Base-by-base conservation (phyloP, 345 rosid genomes). In the Brassica juncea region DNA sequence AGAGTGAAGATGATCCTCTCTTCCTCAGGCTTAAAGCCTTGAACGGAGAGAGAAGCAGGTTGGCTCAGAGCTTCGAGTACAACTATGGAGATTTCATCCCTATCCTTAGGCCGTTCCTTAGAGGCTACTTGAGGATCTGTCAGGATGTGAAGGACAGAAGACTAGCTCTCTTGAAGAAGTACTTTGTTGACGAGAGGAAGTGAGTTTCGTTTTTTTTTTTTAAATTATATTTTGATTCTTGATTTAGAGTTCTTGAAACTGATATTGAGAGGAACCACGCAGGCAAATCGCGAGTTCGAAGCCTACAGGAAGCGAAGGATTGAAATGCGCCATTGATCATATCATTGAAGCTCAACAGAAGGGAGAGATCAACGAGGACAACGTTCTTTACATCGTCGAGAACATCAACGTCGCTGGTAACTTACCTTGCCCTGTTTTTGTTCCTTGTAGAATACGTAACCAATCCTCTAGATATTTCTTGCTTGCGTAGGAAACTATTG, bases 261-360 rank as follows among this genome's bases (percentile, higher is more conserved):
- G 58, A 75, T 47, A 34, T 81, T 57, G 72, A 0, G 11, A 2
- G 10, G 10, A 61, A 42, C 49, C 1, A 5, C 14, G 6, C 88
- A 95, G 98, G 93, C 92, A 88, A 84, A 75, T 93, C 1, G 82
- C 84, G 49, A 87, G 96, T 87, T 77, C 94, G 2, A 86, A 83
- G 81, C 85, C 83, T 74, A 87, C 85, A 87, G 86, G 68, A 70
- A 87, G 70, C 60, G 92, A 88, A 9, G 91, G 89, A 12, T 71
- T 91, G 83, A 93, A 93, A 83, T 95, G 99, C 32, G 97, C 98
- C 9, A 95, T 95, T 4, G 99, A 95, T 52, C 58, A 52, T 15
- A 52, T 52, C 19, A 6, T 52, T 52, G 58, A 52, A n/a, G 58
- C 58, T 15, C 21, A 52, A 2, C 58, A 52, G 58, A 52, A 52